Evolutionary conservation across 169 alveolate genomes (phyloP), one percentile per base, ranked within the genome.

Genomic region (Eimeria tenella): DNA sequence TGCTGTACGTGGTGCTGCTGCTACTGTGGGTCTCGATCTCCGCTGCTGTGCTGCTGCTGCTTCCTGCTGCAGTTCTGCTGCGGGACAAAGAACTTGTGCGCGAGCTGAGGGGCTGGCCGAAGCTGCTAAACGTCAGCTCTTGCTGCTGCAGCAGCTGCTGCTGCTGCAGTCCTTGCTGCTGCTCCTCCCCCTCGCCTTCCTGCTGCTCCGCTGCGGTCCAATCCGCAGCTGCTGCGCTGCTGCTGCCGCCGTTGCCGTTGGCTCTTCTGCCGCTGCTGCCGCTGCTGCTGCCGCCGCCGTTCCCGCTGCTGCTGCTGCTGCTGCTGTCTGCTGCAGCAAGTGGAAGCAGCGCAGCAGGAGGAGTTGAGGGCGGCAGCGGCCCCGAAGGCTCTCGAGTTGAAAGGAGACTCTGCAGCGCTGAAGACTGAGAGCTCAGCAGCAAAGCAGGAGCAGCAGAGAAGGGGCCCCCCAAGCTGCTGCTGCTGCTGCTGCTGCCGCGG

Each of bases 231-330:
- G 42, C 42, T 31, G 42, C 42, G 42, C 42, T 31, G 42, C 42
- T 31, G 42, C 42, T 31, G 42, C 42, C 42, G 42, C 42, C 42
- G 42, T 31, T 31, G 19, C 68, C 68, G 11, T 10, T 10, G 68
- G 68, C 19, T 0, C 19, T 17, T 58, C 21, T 58, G 82, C 42
- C 55, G 19, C 7, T 25, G 82, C 53, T 71, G 82, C 55, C 23
- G 82, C 82, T 71, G 82, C 82, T 71, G 82, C 53, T 71, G 82
- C 52, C 23, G 82, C 55, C 8, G 82, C 53, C 8, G 82, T 4
- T 71, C 55, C 52, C 42, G 82, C 52, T 71, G 82, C 55, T 71
- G 52, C 82, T 71, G 82, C 82, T 71, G 82, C 82, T 71, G 82
- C 53, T 71, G 82, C 23, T 50, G 11, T 71, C 82, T 21, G 82